Evolutionary conservation across 73 alveolate species (phyloP), one percentile per base, ranked within the genome.

Genomic region (Tetrahymena borealis): DNA sequence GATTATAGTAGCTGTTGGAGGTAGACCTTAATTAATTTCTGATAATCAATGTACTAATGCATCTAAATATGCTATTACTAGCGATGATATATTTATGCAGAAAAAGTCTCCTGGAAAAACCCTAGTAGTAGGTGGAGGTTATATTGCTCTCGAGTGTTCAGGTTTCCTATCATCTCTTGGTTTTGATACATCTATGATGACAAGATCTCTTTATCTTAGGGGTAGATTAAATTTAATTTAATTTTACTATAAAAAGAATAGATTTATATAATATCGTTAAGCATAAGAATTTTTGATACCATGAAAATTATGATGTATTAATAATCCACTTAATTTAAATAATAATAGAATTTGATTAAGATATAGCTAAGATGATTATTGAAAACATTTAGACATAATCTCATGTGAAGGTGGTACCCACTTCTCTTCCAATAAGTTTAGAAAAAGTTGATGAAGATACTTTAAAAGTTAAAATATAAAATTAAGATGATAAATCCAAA

Each of bases 301-400:
- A n/a, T n/a, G n/a, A n/a, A n/a, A n/a, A n/a, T n/a, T n/a, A n/a
- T n/a, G n/a, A n/a, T n/a, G n/a, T n/a, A n/a, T n/a, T n/a, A n/a
- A n/a, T n/a, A n/a, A n/a, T n/a, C n/a, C n/a, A n/a, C n/a, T n/a
- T 32, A 97, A 97, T 90, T 93, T n/a, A n/a, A n/a, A n/a, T 98
- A 77, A 93, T 98, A 94, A 96, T 99, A 94, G 99, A 99, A 39
- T 98, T 99, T 91, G 99, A 99, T 95, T 94, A 98, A 37, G 99
- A 98, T 94, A 96, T 99, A 97, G 99, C 99, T 32, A 94, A 98
- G 39, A 95, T 96, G 95, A 94, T 99, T 33, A 98, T 97, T 39
- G 91, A 90, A 7, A 96, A 96, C 94, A 95, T 98, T 96, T 97
- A 95, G 40, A 39, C 90, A 32, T n/a, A 93, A 13, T 5, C 43